Base-by-base conservation (phyloP, 805 yeast species). In the Ogataea siamensis region DNA sequence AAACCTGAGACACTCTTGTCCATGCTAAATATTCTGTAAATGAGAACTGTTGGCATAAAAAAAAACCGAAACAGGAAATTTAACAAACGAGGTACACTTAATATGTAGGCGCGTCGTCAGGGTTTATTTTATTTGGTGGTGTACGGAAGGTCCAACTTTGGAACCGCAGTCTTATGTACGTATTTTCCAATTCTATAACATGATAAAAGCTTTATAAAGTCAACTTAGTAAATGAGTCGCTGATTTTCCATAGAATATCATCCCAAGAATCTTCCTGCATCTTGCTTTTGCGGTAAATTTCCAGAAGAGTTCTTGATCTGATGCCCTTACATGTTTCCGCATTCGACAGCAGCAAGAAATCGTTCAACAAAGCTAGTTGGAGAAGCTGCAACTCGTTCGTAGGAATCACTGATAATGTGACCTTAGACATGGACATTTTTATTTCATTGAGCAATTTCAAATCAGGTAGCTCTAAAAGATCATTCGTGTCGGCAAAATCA, bases 321-420 rank as follows among this genome's bases (percentile, higher is more conserved):
- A 48, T 35, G 8, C 45, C 56, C 23, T 34, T 39, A 21, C 40
- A 42, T 11, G 15, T 25, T 5, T 41, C 50, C 2, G 39, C 28
- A 22, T 34, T 39, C n/a, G 27, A 33, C 34, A 54, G 35, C 13
- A 42, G 28, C n/a, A 70, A 28, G 28, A 51, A 63, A 28, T 68
- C 72, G 46, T 60, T 69, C 21, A 61, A 29, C 0, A 68, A 57
- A 3, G 67, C 53, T 40, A 61, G 49, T 42, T 59, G 54, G 7
- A 68, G 46, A 5, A 71, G 46, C n/a, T 58, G 55, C 3, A 61
- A 32, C 42, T 73, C 77, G 23, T 53, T 50, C 2, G 22, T 27
- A 4, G 62, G 50, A 4, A 60, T 12, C 10, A 39, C 32, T 0
- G 46, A 44, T 1, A 64, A 37, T 7, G 49, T 42, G n/a, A 43